Evolutionary conservation across 192 early-diverging fungal species (phyloP).

Genomic region (Coemansia umbellata): DNA sequence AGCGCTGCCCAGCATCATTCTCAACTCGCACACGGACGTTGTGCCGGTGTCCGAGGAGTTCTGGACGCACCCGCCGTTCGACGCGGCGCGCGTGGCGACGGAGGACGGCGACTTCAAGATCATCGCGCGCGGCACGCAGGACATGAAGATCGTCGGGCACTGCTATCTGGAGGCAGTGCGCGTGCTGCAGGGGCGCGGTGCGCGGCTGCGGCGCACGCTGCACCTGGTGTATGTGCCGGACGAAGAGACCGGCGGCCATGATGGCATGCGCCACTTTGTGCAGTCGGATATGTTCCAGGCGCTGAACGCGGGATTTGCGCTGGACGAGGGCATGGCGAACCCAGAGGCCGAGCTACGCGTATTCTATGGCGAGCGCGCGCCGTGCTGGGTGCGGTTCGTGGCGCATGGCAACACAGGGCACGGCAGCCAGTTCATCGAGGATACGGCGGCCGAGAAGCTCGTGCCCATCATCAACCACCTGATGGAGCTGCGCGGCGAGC

Average conservation of each 20-base stretch:
- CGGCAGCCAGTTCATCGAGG: constrained; percentile 77
- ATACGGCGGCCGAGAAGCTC: constrained; percentile 66
- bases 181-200: constrained; percentile 53
- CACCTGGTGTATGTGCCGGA: constrained; percentile 79
- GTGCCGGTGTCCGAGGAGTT: constrained; percentile 77
- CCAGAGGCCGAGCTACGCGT: constrained; percentile 64
- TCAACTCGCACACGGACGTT: constrained; percentile 88
- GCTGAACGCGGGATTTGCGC: constrained; percentile 76
- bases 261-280: constrained; percentile 72
- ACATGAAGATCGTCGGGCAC: constrained; percentile 88
- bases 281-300: constrained; percentile 61
- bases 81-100: constrained; percentile 55
- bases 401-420: constrained; percentile 76
- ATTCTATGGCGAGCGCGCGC: constrained; percentile 80
- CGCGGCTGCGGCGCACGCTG: constrained; percentile 61
- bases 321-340: constrained; percentile 83
- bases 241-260: constrained; percentile 81
- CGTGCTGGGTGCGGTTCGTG: constrained; percentile 78
- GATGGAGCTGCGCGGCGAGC: constrained; percentile 62
- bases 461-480: constrained; percentile 65
- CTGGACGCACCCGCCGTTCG: constrained; percentile 79
- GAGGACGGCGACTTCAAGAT: constrained; percentile 62
- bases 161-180: constrained; percentile 82
- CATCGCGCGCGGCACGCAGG: constrained; percentile 80
- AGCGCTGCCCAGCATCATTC: constrained; percentile 57